Conservation (phyloP, 306 rosid species). For the Hippophae gyantsensis region DNA sequence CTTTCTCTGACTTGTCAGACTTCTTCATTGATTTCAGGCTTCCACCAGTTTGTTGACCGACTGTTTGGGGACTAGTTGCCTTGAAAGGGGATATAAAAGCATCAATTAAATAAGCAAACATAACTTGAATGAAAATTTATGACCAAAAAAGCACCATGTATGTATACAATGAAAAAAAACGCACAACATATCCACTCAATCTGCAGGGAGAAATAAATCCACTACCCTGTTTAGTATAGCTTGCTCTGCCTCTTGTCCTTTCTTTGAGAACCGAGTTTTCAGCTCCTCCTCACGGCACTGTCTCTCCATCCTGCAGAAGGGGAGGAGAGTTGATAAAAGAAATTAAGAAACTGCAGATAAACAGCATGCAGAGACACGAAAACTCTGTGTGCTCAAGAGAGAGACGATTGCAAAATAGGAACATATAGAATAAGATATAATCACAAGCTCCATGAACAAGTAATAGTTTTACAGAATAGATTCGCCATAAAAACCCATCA, state of each 20-base stretch:
- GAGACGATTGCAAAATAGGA: no score
- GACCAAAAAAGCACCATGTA: not conserved
- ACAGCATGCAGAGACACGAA: not conserved
- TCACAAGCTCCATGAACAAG: constrained; percentile 4
- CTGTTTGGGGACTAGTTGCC: constrained; percentile 87
- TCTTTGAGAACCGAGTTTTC: constrained; percentile 60
- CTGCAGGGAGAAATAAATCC: not conserved
- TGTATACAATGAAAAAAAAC: not conserved
- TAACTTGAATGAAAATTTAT: constrained; percentile 1
- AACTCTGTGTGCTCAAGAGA: no score
- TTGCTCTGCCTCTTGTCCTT: constrained; percentile 81
- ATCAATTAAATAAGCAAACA: constrained; percentile 13
- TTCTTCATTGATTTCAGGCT: constrained; percentile 80
- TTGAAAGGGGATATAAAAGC: constrained; percentile 17
- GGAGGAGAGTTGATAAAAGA: constrained; percentile 3
- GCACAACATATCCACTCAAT: not conserved
- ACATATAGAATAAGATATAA: not conserved
- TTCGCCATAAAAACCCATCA: not conserved
- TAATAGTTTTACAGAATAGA: not conserved
- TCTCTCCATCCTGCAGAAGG: constrained; percentile 78
- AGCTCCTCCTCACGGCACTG: constrained; percentile 94
- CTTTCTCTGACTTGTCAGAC: constrained; percentile 72
- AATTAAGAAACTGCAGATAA: not conserved
- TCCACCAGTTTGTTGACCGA: constrained; percentile 64
- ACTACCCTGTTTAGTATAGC: constrained; percentile 65